Evolutionary conservation across 257 asterid species (phyloP), one percentile per base, ranked within the genome.

Genomic region (Nicotiana benthamiana): DNA sequence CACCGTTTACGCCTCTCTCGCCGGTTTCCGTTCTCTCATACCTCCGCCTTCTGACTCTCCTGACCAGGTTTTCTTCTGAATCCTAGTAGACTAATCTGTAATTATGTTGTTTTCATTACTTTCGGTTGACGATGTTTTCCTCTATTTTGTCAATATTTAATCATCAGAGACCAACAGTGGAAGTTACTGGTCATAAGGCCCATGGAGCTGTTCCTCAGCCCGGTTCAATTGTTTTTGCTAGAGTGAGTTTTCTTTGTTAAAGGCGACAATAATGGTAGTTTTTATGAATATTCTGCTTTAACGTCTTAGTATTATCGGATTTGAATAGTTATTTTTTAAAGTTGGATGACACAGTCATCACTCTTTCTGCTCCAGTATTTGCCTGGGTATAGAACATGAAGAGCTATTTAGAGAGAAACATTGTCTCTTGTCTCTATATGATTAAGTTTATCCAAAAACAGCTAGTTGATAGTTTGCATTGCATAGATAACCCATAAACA

Each of bases 131-230:
- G 9, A 65, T 59, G 70, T 66, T 79, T 86, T 83, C 32, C 79
- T 84, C 24, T 22, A 72, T 22, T 67, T 72, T 77, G 67, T 83
- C 75, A 34, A 67, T 56, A 72, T 87, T 67, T 40, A 40, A 40
- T 40, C 63, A 24, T 59, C 75, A 95, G 99, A 91, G 95, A 83
- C 90, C 96, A 22, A 89, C 89, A 8, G 93, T 91, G 82, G 97
- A 91, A 88, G 97, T 95, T 83, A 90, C 86, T 77, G 97, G 99
- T 65, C 98, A 88, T 59, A 93, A 95, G 84, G 92, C 98, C 22
- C 97, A 93, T 76, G 98, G 98, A 81, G 94, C 97, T 12, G 97
- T 95, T 87, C 99, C 99, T 15, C 92, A 91, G 89, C 94, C 96
- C 66, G 99, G 97, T 64, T 86, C 87, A 53, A 51, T 87, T 72